Conservation (phyloP, 768 basidiomycete genomes). For the Lactifluus pinguis region DNA sequence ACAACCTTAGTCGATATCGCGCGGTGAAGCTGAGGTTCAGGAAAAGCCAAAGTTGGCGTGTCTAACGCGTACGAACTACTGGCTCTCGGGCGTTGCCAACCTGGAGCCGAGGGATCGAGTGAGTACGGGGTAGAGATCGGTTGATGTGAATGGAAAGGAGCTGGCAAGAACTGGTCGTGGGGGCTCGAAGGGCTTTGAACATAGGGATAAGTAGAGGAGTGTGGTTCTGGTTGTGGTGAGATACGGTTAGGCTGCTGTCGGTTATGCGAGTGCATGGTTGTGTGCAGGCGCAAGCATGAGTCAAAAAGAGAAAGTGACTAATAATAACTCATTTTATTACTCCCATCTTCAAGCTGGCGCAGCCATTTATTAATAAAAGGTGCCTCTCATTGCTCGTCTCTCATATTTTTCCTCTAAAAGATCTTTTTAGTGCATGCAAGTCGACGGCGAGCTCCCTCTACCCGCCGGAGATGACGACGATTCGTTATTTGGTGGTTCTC, state of each 20-base stretch:
- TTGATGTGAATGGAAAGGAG: background rate
- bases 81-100: constrained; percentile 15
- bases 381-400: background rate
- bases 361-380: background rate
- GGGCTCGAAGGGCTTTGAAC: background rate
- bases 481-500: constrained; percentile 77
- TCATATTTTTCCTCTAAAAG: background rate
- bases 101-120: background rate
- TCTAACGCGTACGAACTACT: constrained; percentile 18
- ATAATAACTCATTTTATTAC: background rate
- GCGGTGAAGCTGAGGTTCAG: constrained; percentile 45
- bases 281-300: background rate
- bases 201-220: background rate
- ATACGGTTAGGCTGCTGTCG: background rate
- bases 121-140: background rate
- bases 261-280: background rate
- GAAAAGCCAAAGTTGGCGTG: constrained; percentile 32
- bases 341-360: constrained; percentile 5
- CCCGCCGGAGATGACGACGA: constrained; percentile 26
- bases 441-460: constrained; percentile 8
- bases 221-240: background rate
- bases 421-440: constrained; percentile 19
- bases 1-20: constrained; percentile 32
- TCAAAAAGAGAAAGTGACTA: background rate
- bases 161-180: background rate